These are phyloP conservation scores for Alnus rubra DNA, from an alignment of 306 rosid genomes.

Conservation along the genomic window DNA sequence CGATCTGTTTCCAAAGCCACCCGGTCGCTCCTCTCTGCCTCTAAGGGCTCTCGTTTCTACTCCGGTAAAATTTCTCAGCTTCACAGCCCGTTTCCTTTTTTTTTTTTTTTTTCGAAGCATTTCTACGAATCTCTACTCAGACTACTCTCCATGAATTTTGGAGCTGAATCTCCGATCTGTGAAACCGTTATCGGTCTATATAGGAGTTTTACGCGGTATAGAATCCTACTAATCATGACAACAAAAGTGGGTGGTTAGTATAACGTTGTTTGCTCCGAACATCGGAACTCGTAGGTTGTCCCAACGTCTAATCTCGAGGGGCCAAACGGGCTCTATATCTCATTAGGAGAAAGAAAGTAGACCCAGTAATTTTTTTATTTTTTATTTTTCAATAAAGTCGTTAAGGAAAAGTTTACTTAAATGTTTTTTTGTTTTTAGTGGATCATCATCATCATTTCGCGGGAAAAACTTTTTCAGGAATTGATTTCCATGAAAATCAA, in stretches of 20 bases:
- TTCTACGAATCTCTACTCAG: background rate
- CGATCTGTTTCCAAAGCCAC: slow-evolving; percentile 75
- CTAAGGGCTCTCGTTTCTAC: slow-evolving; percentile 59
- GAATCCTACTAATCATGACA: no score
- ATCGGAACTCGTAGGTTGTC: no score
- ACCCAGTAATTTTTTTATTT: no score
- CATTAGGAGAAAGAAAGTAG: no score
- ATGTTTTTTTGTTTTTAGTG: background rate
- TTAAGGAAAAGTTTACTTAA: background rate
- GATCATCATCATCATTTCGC: background rate
- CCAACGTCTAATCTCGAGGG: no score
- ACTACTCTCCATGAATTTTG: background rate
- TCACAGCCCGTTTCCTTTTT: background rate
- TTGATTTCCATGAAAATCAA: no score
- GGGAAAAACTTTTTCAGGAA: no score
- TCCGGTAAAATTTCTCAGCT: slow-evolving; percentile 39
- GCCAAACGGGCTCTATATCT: no score
- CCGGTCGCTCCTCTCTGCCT: slow-evolving; percentile 71
- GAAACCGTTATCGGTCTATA: slow-evolving; percentile 11
- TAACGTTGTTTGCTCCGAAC: no score
- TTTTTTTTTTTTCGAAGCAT: background rate
- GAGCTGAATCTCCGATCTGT: slow-evolving; percentile 23
- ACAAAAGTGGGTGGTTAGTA: no score
- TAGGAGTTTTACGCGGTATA: background rate
- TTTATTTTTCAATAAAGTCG: background rate